Percentiles rank a stretch among this genome's conserved stretches.
Evolutionary conservation across 495 filamentous ascomycete species (phyloP).

Genomic region (Penicillium robsamsonii): DNA sequence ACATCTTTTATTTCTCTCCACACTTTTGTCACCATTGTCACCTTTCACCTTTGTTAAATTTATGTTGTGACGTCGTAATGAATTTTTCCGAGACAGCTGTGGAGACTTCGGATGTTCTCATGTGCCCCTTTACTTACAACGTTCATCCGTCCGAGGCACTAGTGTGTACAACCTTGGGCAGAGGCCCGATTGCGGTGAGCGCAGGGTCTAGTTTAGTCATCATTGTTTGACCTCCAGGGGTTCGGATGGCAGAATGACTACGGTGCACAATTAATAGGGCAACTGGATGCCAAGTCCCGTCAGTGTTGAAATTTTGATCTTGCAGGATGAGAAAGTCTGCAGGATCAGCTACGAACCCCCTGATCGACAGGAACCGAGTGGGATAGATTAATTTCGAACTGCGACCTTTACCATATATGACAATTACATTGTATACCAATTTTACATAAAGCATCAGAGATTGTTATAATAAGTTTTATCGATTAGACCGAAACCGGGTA

Average conservation of each 20-base stretch:
- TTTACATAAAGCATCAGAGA: not conserved
- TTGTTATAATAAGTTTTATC: not conserved
- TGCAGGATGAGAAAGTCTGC: not conserved
- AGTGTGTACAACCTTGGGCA: not conserved
- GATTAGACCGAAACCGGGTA: not conserved
- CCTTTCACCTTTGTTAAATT: not conserved
- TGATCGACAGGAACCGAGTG: conserved; percentile 12
- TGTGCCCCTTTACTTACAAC: not conserved
- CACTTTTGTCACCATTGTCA: not conserved
- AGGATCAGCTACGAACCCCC: not conserved
- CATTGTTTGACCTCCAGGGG: not conserved
- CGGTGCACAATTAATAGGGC: too few species aligned
- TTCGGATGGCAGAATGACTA: not conserved
- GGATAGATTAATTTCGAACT: not conserved
- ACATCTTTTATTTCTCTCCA: conserved; percentile 1
- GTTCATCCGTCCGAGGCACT: not conserved
- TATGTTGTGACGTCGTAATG: not conserved
- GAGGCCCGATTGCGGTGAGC: not conserved
- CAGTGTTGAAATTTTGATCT: not conserved
- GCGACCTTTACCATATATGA: not conserved
- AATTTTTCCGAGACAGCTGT: not conserved
- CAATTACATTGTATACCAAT: not conserved
- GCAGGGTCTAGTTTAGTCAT: not conserved
- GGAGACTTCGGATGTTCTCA: not conserved
- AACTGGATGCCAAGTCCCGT: not conserved